phyloP scores from a whole-genome alignment of 2,329 filamentous ascomycete genomes.

The Alternaria brassicae region DNA sequence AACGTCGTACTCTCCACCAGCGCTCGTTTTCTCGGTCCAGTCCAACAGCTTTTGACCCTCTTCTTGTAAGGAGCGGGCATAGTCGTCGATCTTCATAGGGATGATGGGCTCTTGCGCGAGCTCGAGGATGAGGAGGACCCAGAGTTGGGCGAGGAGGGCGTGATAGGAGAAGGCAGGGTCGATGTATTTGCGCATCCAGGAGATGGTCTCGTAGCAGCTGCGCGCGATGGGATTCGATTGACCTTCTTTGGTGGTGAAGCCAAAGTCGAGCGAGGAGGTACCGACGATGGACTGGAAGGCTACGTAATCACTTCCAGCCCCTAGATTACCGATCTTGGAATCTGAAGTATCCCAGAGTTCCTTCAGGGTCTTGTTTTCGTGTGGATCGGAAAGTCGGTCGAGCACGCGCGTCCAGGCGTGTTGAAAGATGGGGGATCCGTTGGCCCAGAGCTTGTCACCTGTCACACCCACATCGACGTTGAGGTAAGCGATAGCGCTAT shows the following conservation, averaged over 20 bases:
- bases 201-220: constrained; percentile 88
- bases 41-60: constrained; percentile 75
- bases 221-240: constrained; percentile 69
- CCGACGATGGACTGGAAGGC: constrained; percentile 92
- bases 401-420: constrained; percentile 75
- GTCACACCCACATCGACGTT: constrained; percentile 87
- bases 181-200: constrained; percentile 80
- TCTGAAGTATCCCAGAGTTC: constrained; percentile 75
- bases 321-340: constrained; percentile 69
- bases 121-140: constrained; percentile 83
- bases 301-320: constrained; percentile 81
- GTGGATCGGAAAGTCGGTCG: constrained; percentile 75
- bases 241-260: constrained; percentile 64
- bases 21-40: constrained; percentile 62
- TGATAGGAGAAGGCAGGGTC: constrained; percentile 88
- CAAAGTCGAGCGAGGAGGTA: constrained; percentile 84
- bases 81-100: constrained; percentile 80
- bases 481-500: constrained; percentile 82
- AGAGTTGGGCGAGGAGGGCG: constrained; percentile 76
- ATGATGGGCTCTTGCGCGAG: constrained; percentile 81
- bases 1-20: constrained; percentile 47
- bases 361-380: constrained; percentile 72
- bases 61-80: constrained; percentile 68
- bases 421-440: constrained; percentile 81
- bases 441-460: constrained; percentile 76